Conservation (phyloP, 1,284 basidiomycete genomes). For the Ustilago crameri region DNA sequence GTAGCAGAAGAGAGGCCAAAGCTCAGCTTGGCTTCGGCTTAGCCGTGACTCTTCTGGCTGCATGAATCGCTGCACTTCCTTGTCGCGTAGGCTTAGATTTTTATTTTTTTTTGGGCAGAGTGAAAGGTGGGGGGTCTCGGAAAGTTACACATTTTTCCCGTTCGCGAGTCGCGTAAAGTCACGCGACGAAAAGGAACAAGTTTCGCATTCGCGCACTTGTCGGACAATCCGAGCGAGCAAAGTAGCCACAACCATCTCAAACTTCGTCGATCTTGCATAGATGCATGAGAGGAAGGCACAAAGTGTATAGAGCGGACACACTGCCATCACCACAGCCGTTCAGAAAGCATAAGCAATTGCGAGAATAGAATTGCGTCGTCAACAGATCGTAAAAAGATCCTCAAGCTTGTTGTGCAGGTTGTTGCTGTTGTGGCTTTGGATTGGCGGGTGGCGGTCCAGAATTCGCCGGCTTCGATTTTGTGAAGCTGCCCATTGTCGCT, state of each 20-base stretch:
- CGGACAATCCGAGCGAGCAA: background rate
- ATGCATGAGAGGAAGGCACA: too few relatives aligned
- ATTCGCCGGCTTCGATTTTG: constrained; percentile 30
- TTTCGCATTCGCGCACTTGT: background rate
- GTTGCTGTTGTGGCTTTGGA: constrained; percentile 6
- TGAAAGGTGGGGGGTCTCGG: background rate
- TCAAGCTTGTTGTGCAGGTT: background rate
- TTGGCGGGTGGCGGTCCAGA: constrained; percentile 7
- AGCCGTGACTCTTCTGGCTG: background rate
- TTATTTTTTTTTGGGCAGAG: constrained; percentile 13
- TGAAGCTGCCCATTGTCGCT: constrained; percentile 49
- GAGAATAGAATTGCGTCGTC: background rate
- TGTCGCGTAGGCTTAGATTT: constrained; percentile 1
- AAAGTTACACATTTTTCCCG: constrained; percentile 33
- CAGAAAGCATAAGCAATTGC: background rate
- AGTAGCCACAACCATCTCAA: background rate
- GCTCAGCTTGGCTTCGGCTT: constrained; percentile 16
- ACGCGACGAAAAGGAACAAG: constrained; percentile 20
- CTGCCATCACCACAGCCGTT: too few relatives aligned
- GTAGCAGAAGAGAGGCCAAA: background rate
- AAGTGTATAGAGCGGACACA: too few relatives aligned
- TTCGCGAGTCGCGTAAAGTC: constrained; percentile 41
- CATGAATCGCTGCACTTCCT: background rate
- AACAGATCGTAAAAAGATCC: too few relatives aligned
- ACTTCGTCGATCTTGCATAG: background rate